These are phyloP conservation scores for Fusarium sp. DNA, from an alignment of 2,329 filamentous ascomycete species.

Conservation along the genomic window DNA sequence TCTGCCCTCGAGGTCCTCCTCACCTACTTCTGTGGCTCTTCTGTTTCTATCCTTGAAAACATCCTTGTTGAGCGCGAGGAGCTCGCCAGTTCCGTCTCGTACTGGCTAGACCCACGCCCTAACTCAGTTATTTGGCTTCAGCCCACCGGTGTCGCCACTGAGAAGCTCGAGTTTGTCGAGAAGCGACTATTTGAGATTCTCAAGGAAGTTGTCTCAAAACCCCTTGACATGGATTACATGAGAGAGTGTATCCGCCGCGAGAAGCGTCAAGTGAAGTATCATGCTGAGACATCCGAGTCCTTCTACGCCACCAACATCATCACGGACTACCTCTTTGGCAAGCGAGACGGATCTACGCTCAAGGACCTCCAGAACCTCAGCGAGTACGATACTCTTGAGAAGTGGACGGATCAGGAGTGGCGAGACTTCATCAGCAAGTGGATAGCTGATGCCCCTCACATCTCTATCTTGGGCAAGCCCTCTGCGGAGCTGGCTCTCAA, in stretches of 20 bases:
- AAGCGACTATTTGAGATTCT: slow-evolving; percentile 87
- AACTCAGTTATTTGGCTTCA: slow-evolving; percentile 88
- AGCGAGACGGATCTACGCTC: slow-evolving; percentile 83
- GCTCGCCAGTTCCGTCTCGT: slow-evolving; percentile 86
- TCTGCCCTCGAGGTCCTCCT: slow-evolving; percentile 84
- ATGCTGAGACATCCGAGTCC: slow-evolving; percentile 82
- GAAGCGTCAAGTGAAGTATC: slow-evolving; percentile 83
- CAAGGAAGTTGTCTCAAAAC: slow-evolving; percentile 81
- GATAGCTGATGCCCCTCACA: slow-evolving; percentile 86
- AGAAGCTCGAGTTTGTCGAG: slow-evolving; percentile 86
- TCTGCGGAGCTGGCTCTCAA: slow-evolving; percentile 83
- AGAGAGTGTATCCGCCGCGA: slow-evolving; percentile 87
- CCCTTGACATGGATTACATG: slow-evolving; percentile 91
- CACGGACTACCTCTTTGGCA: slow-evolving; percentile 91
- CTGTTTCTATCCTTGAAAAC: slow-evolving; percentile 92
- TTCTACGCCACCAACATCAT: slow-evolving; percentile 90
- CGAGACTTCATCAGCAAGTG: slow-evolving; percentile 83
- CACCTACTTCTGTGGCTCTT: slow-evolving; percentile 91
- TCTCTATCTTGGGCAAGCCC: slow-evolving; percentile 89
- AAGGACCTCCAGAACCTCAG: slow-evolving; percentile 66
- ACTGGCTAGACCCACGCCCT: slow-evolving; percentile 82
- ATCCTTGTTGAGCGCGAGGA: slow-evolving; percentile 93
- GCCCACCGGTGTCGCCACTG: slow-evolving; percentile 86
- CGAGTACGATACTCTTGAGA: slow-evolving; percentile 76
- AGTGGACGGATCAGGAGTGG: slow-evolving; percentile 89